Base-by-base conservation (phyloP, 2,329 filamentous ascomycete genomes). In the Arthrobotrys entomopaga region DNA sequence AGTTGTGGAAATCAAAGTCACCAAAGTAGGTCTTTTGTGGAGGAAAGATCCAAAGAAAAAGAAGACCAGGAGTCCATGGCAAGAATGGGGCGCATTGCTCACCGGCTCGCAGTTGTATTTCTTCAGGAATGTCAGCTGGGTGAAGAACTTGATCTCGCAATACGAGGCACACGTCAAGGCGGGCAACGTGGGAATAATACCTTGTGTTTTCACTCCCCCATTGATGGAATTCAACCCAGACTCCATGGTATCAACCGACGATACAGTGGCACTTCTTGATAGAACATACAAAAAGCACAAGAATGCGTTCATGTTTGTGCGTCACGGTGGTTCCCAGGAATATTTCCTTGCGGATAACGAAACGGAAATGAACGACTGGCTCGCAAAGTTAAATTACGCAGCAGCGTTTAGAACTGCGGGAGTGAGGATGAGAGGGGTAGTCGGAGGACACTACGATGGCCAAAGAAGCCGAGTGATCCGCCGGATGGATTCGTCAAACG, bases 101-200 rank as follows among this genome's bases (percentile, higher is more conserved):
- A 99, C 95, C 0, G 92, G 94, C n/a, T 96, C 95, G 4, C 94
- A 97, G 79, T 86, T 99, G 6, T 99, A 97, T 81, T 92, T 99
- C 81, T 99, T 98, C 83, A 90, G 92, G 69, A 97, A 98, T 80
- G 90, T 92, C 3, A 86, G 89, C 19, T 99, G 95, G 94, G 89
- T 96, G 38, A 98, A 97, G 81, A 91, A 87, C 70, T 82, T 99
- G 76, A 93, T 98, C 83, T 87, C 91, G 76, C 95, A 99, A 80
- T 90, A 94, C 80, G 93, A 97, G 52, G 84, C 86, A 11, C 92
- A 97, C 79, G 85, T 92, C 78, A 95, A 90, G 80, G 87, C 90
- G 63, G 92, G 91, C 1, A 87, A 92, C 71, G 87, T 90, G 70
- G 89, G 88, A 0, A 88, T 88, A 54, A 77, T 76, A 16, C 91